These are phyloP conservation scores for Gnomoniopsis smithogilvyi DNA, from an alignment of 2,329 filamentous ascomycete genomes.

Conservation along the genomic window DNA sequence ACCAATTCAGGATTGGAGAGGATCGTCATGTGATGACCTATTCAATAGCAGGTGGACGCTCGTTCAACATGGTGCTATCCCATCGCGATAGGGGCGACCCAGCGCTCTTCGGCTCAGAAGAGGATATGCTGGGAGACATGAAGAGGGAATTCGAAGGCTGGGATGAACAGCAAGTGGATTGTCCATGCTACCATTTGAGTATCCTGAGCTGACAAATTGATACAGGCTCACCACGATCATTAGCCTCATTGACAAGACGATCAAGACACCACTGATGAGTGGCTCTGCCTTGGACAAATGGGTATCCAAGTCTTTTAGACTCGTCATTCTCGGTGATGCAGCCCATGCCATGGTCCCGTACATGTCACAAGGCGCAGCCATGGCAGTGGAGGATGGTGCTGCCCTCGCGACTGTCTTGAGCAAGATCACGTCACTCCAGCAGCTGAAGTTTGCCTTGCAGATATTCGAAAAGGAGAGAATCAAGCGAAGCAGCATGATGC, in stretches of 20 bases:
- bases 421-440: conserved; percentile 22
- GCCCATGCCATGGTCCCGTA: conserved; percentile 43
- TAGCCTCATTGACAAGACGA: conserved; percentile 28
- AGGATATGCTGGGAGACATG: conserved; percentile 29
- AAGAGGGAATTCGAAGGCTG: conserved; percentile 29
- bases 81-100: conserved; percentile 36
- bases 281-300: conserved; percentile 27
- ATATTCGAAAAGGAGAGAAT: conserved; percentile 36
- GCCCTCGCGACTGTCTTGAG: conserved; percentile 32
- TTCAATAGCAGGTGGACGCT: conserved; percentile 36
- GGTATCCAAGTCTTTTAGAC: conserved; percentile 25
- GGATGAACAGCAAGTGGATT: conserved; percentile 27
- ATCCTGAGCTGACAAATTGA: background rate
- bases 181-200: background rate
- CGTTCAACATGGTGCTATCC: conserved; percentile 45
- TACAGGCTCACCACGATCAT: conserved; percentile 33
- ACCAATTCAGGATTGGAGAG: conserved; percentile 34
- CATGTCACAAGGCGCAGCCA: conserved; percentile 41
- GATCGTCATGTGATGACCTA: conserved; percentile 44
- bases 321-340: conserved; percentile 38
- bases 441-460: conserved; percentile 30
- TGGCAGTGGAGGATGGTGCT: conserved; percentile 40
- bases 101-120: conserved; percentile 24
- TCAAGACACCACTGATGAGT: conserved; percentile 32
- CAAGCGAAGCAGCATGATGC: conserved; percentile 34